A percentile compares a stretch with the other conserved stretches of the same genome.
Conservation (phyloP, 331 rosid species). For the Dryas integrifolia region DNA sequence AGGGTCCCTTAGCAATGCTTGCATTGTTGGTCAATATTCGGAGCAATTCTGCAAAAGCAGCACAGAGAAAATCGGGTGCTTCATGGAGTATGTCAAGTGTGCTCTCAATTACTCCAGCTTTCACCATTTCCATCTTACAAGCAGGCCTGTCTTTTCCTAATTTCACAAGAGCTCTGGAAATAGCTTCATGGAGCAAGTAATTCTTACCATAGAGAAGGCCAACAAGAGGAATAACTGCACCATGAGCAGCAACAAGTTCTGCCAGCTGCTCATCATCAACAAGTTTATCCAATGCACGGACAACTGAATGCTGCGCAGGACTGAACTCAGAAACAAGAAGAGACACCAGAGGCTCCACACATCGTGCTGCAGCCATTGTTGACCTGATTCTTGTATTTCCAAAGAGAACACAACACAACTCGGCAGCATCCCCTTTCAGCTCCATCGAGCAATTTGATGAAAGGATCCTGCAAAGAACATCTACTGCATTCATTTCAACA, state of each 20-base stretch:
- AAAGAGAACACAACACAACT: conserved; percentile 86
- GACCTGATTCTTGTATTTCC: conserved; percentile 98
- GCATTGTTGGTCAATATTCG: conserved; percentile 97
- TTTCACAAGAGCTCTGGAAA: conserved; percentile 88
- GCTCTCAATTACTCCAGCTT: conserved; percentile 91
- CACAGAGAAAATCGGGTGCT: conserved; percentile 89
- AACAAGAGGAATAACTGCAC: conserved; percentile 94
- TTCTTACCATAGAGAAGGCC: conserved; percentile 83
- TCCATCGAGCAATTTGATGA: conserved; percentile 86
- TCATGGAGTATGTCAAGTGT: conserved; percentile 73
- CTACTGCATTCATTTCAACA: conserved; percentile 98
- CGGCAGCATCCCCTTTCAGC: conserved; percentile 96
- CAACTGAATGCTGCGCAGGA: conserved; percentile 88
- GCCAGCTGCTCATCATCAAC: conserved; percentile 97
- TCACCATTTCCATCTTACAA: conserved; percentile 97
- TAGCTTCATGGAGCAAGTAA: conserved; percentile 91
- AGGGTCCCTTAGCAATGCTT: conserved; percentile 90
- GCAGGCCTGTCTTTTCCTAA: conserved; percentile 97
- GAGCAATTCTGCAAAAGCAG: conserved; percentile 83
- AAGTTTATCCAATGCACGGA: conserved; percentile 90
- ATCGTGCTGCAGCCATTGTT: conserved; percentile 84
- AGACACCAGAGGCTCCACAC: conserved; percentile 94
- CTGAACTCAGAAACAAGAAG: conserved; percentile 80
- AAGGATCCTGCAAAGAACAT: conserved; percentile 95
- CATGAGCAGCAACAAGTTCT: conserved; percentile 88